Evolutionary conservation across 345 rosid genomes (phyloP).

Genomic region (Turritis glabra): DNA sequence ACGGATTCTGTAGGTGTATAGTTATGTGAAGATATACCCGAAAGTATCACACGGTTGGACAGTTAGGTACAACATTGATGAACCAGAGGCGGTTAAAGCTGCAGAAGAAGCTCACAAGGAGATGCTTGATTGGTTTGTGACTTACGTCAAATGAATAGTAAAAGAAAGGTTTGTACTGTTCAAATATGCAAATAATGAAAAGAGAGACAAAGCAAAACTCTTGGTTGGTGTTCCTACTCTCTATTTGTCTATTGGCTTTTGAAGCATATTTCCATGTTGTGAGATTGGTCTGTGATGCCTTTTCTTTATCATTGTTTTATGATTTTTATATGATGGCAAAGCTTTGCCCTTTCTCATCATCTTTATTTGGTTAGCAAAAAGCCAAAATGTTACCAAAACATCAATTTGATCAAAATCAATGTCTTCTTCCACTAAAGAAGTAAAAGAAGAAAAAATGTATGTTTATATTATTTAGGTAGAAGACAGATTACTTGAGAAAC

Average conservation of each 20-base stretch:
- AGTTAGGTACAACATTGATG: constrained; percentile 48
- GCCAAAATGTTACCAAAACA: too few species aligned
- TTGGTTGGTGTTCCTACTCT: neutral
- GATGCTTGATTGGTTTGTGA: constrained; percentile 62
- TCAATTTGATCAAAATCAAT: too few species aligned
- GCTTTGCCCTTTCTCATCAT: too few species aligned
- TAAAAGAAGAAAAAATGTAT: too few species aligned
- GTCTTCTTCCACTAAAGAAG: too few species aligned
- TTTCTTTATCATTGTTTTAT: neutral
- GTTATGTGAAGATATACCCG: constrained; percentile 60
- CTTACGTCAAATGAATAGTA: constrained; percentile 44
- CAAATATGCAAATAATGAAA: neutral
- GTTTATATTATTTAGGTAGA: too few species aligned
- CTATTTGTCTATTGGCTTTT: neutral
- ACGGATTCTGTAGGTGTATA: constrained; percentile 31
- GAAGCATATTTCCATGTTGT: neutral
- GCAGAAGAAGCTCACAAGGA: constrained; percentile 71
- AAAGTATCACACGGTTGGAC: constrained; percentile 72
- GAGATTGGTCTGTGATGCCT: constrained; percentile 1
- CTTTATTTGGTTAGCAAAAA: too few species aligned
- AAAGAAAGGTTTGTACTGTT: neutral
- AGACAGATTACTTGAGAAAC: too few species aligned
- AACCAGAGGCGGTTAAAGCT: constrained; percentile 45
- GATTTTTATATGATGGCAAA: too few species aligned
- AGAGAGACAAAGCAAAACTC: constrained; percentile 21